Conservation (phyloP, 2,329 filamentous ascomycete species). For the Ophiobolus disseminans region DNA sequence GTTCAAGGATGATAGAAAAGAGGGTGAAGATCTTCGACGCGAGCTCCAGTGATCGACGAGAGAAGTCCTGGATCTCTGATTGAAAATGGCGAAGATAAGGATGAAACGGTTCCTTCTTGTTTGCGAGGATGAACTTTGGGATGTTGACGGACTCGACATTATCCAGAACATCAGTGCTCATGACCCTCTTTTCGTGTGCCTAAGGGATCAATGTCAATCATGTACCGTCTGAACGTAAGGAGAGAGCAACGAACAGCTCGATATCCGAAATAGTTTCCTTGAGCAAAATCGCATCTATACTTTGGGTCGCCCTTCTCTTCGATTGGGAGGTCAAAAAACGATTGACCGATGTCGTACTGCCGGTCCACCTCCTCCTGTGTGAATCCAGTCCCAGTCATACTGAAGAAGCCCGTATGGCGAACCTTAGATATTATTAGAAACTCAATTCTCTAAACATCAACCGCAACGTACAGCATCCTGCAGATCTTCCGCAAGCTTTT, state of each 20-base stretch:
- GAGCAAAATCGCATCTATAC: slow-evolving; percentile 38
- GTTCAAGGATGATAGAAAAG: slow-evolving; percentile 49
- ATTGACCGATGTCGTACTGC: slow-evolving; percentile 43
- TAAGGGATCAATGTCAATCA: neutral
- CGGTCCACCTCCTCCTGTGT: slow-evolving; percentile 38
- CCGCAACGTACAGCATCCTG: slow-evolving; percentile 57
- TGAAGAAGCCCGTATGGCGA: slow-evolving; percentile 42
- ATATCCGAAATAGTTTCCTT: slow-evolving; percentile 44
- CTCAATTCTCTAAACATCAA: neutral
- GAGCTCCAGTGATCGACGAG: slow-evolving; percentile 30
- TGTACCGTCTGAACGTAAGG: neutral
- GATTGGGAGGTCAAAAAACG: slow-evolving; percentile 39
- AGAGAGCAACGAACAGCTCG: slow-evolving; percentile 23
- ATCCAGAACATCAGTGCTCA: slow-evolving; percentile 42
- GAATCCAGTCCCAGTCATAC: slow-evolving; percentile 38
- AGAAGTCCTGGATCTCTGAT: slow-evolving; percentile 38
- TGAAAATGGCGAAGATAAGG: slow-evolving; percentile 34
- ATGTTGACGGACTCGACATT: slow-evolving; percentile 44
- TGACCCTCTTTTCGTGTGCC: slow-evolving; percentile 40
- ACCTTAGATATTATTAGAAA: slow-evolving; percentile 18
- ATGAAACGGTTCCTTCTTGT: slow-evolving; percentile 34
- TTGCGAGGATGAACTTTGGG: slow-evolving; percentile 39
- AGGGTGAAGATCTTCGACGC: slow-evolving; percentile 49
- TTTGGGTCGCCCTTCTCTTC: slow-evolving; percentile 37
- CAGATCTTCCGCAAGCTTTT: slow-evolving; percentile 61